These are phyloP conservation scores for Ashbya aceris DNA, from an alignment of 1,139 yeast species.

Conservation along the genomic window DNA sequence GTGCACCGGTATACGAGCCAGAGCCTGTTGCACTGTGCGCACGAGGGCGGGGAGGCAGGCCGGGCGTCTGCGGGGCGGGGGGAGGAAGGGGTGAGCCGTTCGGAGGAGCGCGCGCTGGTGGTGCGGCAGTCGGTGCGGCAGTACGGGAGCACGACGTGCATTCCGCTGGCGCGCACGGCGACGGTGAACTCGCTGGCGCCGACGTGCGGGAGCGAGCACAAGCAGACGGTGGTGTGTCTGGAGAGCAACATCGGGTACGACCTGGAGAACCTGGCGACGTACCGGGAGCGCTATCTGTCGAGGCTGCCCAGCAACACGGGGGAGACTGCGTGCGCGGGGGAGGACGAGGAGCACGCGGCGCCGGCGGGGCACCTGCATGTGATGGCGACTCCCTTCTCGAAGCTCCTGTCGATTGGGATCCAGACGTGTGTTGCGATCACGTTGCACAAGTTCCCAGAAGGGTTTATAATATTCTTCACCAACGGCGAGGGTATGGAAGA, in stretches of 20 bases:
- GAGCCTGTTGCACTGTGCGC: conserved; percentile 80
- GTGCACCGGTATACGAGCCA: conserved; percentile 73
- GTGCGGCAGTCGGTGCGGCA: conserved; percentile 8
- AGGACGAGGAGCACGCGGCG: background rate
- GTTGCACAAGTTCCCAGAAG: conserved; percentile 90
- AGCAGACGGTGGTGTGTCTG: conserved; percentile 21
- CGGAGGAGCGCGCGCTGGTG: conserved; percentile 3
- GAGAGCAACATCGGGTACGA: conserved; percentile 31
- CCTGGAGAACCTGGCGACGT: conserved; percentile 27
- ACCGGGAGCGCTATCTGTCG: conserved; percentile 19
- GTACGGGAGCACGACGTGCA: conserved; percentile 10
- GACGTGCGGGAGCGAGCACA: conserved; percentile 7
- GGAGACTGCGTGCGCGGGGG: background rate
- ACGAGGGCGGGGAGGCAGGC: conserved; percentile 34
- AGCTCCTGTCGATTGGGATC: conserved; percentile 72
- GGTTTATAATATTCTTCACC: conserved; percentile 60
- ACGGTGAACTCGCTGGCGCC: conserved; percentile 4
- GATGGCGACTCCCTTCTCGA: conserved; percentile 65
- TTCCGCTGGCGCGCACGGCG: conserved; percentile 11
- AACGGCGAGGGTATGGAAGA: conserved; percentile 19
- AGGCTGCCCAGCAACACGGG: background rate
- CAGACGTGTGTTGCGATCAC: conserved; percentile 87
- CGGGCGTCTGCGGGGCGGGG: conserved; percentile 1
- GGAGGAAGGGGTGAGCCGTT: background rate
- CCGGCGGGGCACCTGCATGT: conserved; percentile 62